phyloP scores from a whole-genome alignment of 768 basidiomycete species.

The Psilocybe sp. region DNA sequence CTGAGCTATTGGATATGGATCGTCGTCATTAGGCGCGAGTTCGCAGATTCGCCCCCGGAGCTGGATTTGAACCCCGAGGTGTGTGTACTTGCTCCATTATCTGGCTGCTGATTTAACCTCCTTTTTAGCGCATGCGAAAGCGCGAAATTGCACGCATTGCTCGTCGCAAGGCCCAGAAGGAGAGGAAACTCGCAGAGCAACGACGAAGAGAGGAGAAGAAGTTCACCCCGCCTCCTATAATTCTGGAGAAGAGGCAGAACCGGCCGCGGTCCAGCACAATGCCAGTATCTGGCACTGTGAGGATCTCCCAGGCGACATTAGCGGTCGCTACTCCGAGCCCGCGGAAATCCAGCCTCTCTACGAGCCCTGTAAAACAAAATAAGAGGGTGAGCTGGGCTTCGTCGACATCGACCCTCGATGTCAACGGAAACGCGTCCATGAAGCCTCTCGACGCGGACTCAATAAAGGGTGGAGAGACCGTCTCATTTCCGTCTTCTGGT shows the following conservation, averaged over 20 bases:
- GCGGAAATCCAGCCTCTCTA: conserved; percentile 13
- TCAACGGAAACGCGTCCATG: conserved; percentile 12
- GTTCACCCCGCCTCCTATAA: conserved; percentile 17
- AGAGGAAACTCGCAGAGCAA: conserved; percentile 11
- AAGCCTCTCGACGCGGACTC: conserved; percentile 11
- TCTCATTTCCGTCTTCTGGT: no score
- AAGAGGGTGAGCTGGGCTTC: conserved; percentile 30
- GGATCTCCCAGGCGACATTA: conserved; percentile 1
- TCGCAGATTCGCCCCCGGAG: conserved; percentile 23
- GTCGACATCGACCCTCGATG: conserved; percentile 20
- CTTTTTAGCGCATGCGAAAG: conserved; percentile 18
- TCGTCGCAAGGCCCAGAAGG: conserved; percentile 16
- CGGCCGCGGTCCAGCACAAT: neutral
- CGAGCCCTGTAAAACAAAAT: conserved; percentile 10
- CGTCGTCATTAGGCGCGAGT: conserved; percentile 20
- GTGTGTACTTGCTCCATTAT: neutral
- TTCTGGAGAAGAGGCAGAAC: conserved; percentile 4
- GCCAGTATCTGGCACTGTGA: conserved; percentile 1
- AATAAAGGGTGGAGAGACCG: no score
- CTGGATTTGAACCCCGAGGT: conserved; percentile 26
- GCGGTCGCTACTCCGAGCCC: neutral
- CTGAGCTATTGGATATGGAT: conserved; percentile 24
- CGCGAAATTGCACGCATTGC: conserved; percentile 17
- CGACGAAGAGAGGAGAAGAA: conserved; percentile 10
- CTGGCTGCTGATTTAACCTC: neutral